Percentiles rank a stretch among this genome's conserved stretches.
Conservation (phyloP, 1,139 yeast species). For the Suhomyces yuchorum region DNA sequence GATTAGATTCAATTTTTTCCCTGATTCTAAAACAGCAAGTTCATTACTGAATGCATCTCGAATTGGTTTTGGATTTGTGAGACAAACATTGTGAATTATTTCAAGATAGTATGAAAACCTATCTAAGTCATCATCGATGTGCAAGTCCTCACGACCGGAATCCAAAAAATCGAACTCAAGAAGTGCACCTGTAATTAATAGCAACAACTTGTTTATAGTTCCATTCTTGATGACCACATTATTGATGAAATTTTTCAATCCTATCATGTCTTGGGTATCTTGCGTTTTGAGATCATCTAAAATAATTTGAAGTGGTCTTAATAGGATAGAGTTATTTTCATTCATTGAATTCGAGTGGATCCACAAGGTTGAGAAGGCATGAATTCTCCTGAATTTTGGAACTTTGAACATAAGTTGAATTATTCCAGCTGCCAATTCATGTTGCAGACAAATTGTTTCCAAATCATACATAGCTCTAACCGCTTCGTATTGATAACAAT, state of each 20-base stretch:
- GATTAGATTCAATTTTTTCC: constrained; percentile 38
- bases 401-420: constrained; percentile 48
- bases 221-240: constrained; percentile 54
- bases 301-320: constrained; percentile 67
- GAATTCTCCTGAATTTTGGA: constrained; percentile 38
- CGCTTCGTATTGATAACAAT: constrained; percentile 60
- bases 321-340: constrained; percentile 50
- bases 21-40: constrained; percentile 55
- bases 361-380: constrained; percentile 62
- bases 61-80: constrained; percentile 43
- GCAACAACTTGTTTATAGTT: constrained; percentile 59
- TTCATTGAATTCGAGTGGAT: constrained; percentile 49
- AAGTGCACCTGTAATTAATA: constrained; percentile 55
- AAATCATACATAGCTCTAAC: constrained; percentile 54
- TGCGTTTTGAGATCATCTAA: constrained; percentile 55
- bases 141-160: constrained; percentile 18
- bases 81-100: constrained; percentile 53
- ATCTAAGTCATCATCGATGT: constrained; percentile 54
- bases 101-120: constrained; percentile 59
- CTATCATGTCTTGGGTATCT: constrained; percentile 42
- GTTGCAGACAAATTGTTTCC: constrained; percentile 35
- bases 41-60: constrained; percentile 55
- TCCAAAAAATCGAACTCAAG: constrained; percentile 41
- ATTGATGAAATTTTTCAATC: constrained; percentile 60
- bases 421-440: constrained; percentile 62